A percentile compares a stretch with the other conserved stretches of the same genome.
Conservation (phyloP, 148 eudicot species). For the Gaultheria prostrata region DNA sequence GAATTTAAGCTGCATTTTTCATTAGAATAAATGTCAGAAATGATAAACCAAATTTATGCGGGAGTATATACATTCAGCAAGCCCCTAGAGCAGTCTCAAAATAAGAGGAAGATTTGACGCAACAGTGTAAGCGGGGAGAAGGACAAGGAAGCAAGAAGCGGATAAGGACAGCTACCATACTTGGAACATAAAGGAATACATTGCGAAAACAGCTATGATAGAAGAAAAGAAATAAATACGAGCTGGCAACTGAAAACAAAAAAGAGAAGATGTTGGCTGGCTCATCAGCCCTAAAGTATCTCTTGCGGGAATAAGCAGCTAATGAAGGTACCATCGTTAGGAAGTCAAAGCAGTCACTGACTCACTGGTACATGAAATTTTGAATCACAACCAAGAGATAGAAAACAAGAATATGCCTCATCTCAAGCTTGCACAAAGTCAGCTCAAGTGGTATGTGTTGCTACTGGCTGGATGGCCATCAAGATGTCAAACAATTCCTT, state of each 20-base stretch:
- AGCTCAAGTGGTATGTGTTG: not conserved
- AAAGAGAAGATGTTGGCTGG: not conserved
- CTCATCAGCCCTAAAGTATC: not conserved
- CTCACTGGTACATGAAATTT: not conserved
- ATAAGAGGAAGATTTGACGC: not conserved
- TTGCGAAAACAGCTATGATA: not conserved
- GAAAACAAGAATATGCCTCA: not conserved
- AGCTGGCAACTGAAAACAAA: not conserved
- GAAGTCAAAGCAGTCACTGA: not conserved
- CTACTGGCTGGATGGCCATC: not conserved
- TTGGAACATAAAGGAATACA: not conserved
- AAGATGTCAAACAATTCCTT: not conserved
- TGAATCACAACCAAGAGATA: not conserved
- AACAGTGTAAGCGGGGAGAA: not conserved
- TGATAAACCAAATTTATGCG: not conserved
- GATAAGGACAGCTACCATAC: not conserved
- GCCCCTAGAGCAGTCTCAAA: not conserved
- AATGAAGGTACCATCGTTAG: not conserved
- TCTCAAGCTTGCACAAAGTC: not conserved
- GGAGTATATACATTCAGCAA: not conserved
- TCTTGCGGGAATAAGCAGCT: not conserved
- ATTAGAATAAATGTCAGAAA: not conserved
- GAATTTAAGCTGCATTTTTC: constrained; percentile 35
- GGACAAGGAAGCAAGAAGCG: not conserved
- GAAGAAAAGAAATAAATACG: not conserved